Percentiles rank a stretch among this genome's conserved stretches.
Conservation (phyloP, 2,329 filamentous ascomycete species). For the Trichoderma gracile region DNA sequence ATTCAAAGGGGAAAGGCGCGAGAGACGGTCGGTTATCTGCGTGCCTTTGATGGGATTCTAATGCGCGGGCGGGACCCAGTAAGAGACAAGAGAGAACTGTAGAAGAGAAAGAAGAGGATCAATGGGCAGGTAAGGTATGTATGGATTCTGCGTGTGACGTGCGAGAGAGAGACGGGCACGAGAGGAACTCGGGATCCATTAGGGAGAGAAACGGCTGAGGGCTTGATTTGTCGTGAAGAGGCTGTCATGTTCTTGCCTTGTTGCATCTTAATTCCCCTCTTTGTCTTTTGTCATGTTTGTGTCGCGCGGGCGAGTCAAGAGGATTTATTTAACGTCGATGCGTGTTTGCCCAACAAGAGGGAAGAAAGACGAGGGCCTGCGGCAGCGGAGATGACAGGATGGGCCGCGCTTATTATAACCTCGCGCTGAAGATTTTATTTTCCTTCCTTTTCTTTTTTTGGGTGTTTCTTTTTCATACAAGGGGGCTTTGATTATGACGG, state of each 20-base stretch:
- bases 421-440: neutral
- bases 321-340: no score
- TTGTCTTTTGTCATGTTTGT: neutral
- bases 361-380: neutral
- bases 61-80: neutral
- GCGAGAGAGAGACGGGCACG: no score
- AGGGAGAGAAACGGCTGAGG: neutral
- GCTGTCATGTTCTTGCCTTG: no score
- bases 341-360: no score
- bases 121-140: neutral
- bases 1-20: constrained; percentile 13
- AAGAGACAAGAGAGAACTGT: no score
- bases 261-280: neutral
- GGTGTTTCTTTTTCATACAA: neutral
- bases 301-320: neutral
- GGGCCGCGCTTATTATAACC: constrained; percentile 18
- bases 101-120: neutral
- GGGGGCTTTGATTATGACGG: neutral
- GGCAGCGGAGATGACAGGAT: constrained; percentile 23
- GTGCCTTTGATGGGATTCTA: neutral
- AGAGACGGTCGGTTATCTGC: neutral
- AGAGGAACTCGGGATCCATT: no score
- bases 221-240: neutral
- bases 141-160: neutral
- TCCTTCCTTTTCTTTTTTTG: neutral